Conservation (phyloP, 306 rosid genomes). For the Inga oerstediana region DNA sequence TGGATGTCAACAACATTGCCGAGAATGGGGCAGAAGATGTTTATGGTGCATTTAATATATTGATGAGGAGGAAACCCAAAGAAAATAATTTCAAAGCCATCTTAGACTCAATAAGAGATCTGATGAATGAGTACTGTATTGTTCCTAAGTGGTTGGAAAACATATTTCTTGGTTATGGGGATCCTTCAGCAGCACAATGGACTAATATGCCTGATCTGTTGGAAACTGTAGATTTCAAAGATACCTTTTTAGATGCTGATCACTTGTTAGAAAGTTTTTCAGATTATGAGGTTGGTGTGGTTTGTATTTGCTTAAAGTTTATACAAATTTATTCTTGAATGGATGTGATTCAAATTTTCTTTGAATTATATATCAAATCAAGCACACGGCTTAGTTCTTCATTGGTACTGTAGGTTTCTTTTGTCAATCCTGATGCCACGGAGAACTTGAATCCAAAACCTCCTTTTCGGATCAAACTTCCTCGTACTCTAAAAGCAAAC, state of each 20-base stretch:
- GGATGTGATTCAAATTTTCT: conserved; percentile 20
- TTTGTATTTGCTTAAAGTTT: conserved; percentile 25
- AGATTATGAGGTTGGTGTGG: conserved; percentile 66
- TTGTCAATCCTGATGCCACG: conserved; percentile 59
- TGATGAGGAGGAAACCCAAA: conserved; percentile 98
- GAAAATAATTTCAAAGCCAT: conserved; percentile 98
- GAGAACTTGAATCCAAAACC: conserved; percentile 68
- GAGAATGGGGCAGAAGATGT: conserved; percentile 92
- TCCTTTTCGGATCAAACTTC: conserved; percentile 84
- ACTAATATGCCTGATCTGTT: conserved; percentile 94
- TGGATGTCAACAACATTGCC: conserved; percentile 93
- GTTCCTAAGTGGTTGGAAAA: conserved; percentile 98
- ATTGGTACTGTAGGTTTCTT: conserved; percentile 64
- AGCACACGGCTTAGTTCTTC: conserved; percentile 32
- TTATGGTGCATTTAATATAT: conserved; percentile 85
- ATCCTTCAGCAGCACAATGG: conserved; percentile 99
- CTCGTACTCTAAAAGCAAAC: conserved; percentile 63
- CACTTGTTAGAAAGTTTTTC: conserved; percentile 79
- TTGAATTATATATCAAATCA: conserved; percentile 18
- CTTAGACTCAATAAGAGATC: conserved; percentile 92
- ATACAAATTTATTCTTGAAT: conserved; percentile 10
- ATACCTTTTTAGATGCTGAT: conserved; percentile 84
- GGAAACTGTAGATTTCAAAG: conserved; percentile 91
- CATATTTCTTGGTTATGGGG: conserved; percentile 88
- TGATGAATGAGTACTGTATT: conserved; percentile 95